Evolutionary conservation across 306 rosid genomes (phyloP).

Genomic region (Adenanthera pavonina): DNA sequence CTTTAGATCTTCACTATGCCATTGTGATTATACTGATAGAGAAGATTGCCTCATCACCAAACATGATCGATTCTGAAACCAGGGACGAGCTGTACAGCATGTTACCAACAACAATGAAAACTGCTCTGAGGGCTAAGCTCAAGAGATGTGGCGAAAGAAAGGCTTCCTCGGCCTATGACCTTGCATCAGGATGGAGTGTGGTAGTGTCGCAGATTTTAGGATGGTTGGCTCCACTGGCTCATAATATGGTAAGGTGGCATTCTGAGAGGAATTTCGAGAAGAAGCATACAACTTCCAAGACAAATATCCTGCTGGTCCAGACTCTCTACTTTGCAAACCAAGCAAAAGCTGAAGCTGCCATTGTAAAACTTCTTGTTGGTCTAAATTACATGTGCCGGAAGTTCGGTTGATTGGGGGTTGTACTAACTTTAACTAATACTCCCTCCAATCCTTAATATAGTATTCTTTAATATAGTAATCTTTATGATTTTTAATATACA

Average conservation of each 20-base stretch:
- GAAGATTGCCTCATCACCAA: conserved; percentile 59
- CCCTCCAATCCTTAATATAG: too few species aligned
- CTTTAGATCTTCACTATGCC: conserved; percentile 80
- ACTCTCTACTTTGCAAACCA: conserved; percentile 80
- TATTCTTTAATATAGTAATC: too few species aligned
- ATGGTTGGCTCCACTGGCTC: conserved; percentile 87
- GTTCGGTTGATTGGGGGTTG: too few species aligned
- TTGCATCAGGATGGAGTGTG: conserved; percentile 57
- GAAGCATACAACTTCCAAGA: conserved; percentile 48
- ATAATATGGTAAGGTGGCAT: conserved; percentile 76
- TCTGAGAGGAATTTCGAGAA: conserved; percentile 74
- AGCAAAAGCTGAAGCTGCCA: conserved; percentile 76
- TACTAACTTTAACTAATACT: too few species aligned
- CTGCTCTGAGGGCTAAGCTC: conserved; percentile 59
- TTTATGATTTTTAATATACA: too few species aligned
- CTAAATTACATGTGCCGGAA: conserved; percentile 60
- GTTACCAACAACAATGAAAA: conserved; percentile 66
- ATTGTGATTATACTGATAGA: conserved; percentile 66
- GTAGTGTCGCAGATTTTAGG: conserved; percentile 56
- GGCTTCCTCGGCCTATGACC: conserved; percentile 37
- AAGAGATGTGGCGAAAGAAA: conserved; percentile 49
- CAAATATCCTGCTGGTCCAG: conserved; percentile 66
- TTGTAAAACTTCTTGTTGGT: conserved; percentile 80
- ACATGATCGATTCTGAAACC: conserved; percentile 48
- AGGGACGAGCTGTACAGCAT: conserved; percentile 65